Base-by-base conservation (phyloP, 1,139 yeast genomes). In the Saccharomycopsis crataegensis region DNA sequence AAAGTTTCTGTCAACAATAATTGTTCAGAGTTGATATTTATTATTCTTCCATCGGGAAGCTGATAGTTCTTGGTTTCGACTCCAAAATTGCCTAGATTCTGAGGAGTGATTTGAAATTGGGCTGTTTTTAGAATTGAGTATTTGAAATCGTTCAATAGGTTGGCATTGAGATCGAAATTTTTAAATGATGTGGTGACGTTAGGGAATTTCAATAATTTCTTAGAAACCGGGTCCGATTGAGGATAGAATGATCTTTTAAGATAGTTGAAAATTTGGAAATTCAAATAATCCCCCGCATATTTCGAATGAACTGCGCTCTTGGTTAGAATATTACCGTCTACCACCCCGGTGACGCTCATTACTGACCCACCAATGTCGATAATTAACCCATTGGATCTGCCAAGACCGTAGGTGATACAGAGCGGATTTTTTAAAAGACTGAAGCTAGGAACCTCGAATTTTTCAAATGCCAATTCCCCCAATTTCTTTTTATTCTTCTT, bases 281-380 rank as follows among this genome's bases (percentile, higher is more conserved):
- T 83, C 55, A 81, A 66, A 66, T 80, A 86, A 63, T 84, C 86
- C 8, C 93, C 93, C 8, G 84, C 90, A 64, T 75, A 83, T 61
- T 77, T 79, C 14, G 84, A 76, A 65, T 77, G 82, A 58, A 75
- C 71, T 8, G 81, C 72, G 50, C 85, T 82, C 62, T 82, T 83
- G 58, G 74, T 71, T 54, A 83, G 77, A 53, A 85, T 77, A 16
- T 78, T 77, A 33, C 93, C 94, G 62, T 85, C 90, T 59, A 81
- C 71, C 37, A 86, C 75, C 12, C 93, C 91, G 0, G 90, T 83
- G 6, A 85, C 82, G 48, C 80, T 75, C 31, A 82, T 74, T 2
- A 77, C 76, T 28, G 81, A 71, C 1, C 83, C 74, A 2, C 91
- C 93, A 47, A 86, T 66, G 62, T 86, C 91, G 41, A 86, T 75